Conservation (phyloP, 371 early-diverging fungal genomes). For the Mortierella sp. region DNA sequence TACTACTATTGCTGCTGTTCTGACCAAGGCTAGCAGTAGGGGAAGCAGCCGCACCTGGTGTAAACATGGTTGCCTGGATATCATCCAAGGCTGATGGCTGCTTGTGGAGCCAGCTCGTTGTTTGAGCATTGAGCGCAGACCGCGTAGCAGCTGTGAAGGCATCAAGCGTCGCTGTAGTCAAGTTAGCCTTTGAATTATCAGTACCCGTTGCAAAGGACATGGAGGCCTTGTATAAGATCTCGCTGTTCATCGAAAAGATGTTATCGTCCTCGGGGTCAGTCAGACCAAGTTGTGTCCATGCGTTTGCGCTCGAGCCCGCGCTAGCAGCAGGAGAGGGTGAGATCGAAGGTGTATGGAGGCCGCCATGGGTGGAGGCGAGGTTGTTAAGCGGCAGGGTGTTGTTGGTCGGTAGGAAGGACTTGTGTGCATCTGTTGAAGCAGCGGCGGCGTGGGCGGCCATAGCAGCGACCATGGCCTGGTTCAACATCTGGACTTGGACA, state of each 20-base stretch:
- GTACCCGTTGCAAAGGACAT: constrained; percentile 1
- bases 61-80: no score
- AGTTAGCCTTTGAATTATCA: background rate
- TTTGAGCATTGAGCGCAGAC: background rate
- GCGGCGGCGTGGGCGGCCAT: constrained; percentile 29
- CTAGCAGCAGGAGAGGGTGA: background rate
- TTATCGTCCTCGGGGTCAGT: constrained; percentile 29
- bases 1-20: no score
- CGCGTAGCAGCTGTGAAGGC: background rate
- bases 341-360: no score
- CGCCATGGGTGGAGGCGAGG: background rate
- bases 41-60: no score
- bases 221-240: constrained; percentile 36
- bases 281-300: constrained; percentile 36
- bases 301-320: constrained; percentile 8
- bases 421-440: background rate
- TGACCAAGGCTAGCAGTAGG: no score
- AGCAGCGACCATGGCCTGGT: constrained; percentile 45
- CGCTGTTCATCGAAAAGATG: constrained; percentile 40
- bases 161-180: background rate
- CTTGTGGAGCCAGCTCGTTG: background rate
- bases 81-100: no score
- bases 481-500: constrained; percentile 45
- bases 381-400: background rate
- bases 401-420: background rate